phyloP scores from a whole-genome alignment of 2,329 filamentous ascomycete genomes.

The Colletotrichum ledebouriae region DNA sequence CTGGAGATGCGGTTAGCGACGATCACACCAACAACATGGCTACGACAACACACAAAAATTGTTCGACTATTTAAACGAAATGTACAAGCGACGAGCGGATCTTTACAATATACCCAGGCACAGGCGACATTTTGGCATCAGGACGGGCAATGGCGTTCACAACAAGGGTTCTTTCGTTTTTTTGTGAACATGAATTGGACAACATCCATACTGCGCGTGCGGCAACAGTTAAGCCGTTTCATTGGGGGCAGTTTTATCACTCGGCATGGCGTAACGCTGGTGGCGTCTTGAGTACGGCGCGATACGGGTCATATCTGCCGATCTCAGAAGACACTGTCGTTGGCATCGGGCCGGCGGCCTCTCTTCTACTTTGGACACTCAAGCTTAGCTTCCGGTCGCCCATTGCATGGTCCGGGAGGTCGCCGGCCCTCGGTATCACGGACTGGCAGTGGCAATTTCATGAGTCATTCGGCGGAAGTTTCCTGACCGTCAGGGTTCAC shows the following conservation, averaged over 20 bases:
- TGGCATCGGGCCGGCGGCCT: no score
- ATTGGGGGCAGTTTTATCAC: no score
- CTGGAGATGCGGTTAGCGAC: neutral
- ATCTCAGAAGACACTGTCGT: no score
- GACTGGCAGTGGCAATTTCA: neutral
- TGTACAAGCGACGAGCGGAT: neutral
- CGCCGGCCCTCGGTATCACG: neutral
- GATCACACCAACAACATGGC: neutral
- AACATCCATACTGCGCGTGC: neutral
- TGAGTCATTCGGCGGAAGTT: neutral
- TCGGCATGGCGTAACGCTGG: neutral
- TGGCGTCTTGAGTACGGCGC: constrained; percentile 22
- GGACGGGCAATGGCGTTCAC: constrained; percentile 30
- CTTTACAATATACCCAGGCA: constrained; percentile 33
- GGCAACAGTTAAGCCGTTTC: neutral
- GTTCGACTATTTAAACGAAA: constrained; percentile 5
- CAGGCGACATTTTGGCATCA: neutral
- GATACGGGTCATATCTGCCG: neutral
- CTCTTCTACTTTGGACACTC: no score
- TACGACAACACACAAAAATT: neutral
- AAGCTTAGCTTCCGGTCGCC: neutral
- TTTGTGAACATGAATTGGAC: neutral
- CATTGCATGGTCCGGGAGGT: neutral
- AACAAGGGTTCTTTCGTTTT: neutral
- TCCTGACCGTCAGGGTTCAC: no score